phyloP scores from a whole-genome alignment of 768 basidiomycete genomes.

The Termitomyces sp. region DNA sequence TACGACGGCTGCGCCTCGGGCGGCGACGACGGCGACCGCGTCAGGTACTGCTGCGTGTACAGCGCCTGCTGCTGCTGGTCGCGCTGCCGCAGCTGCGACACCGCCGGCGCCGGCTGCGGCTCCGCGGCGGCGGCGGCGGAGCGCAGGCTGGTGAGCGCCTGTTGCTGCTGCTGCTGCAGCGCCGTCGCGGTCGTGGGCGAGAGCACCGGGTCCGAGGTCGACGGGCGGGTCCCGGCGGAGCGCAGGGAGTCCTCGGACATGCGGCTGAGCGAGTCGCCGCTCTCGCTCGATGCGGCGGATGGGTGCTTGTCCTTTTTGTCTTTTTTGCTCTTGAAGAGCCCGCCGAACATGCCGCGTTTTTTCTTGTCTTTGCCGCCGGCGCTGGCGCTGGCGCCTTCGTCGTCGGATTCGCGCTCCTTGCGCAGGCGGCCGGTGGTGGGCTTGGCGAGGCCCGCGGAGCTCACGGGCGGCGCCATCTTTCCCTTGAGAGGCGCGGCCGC shows the following conservation, averaged over 20 bases:
- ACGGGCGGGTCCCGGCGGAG: slow-evolving; percentile 37
- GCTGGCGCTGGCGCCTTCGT: slow-evolving; percentile 24
- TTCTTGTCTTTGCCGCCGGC: slow-evolving; percentile 20
- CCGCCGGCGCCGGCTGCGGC: slow-evolving; percentile 19
- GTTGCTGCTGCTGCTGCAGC: slow-evolving; percentile 54
- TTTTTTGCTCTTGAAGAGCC: slow-evolving; percentile 69
- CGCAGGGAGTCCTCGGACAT: slow-evolving; percentile 62
- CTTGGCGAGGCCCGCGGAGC: slow-evolving; percentile 30
- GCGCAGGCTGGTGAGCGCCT: slow-evolving; percentile 21
- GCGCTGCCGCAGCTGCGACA: slow-evolving; percentile 75
- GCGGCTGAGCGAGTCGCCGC: slow-evolving; percentile 34
- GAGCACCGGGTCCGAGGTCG: slow-evolving; percentile 28
- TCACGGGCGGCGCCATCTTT: slow-evolving; percentile 41
- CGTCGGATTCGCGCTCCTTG: slow-evolving; percentile 34
- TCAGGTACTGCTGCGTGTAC: slow-evolving; percentile 87
- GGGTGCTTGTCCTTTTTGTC: slow-evolving; percentile 63
- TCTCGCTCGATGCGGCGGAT: slow-evolving; percentile 46
- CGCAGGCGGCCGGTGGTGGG: slow-evolving; percentile 33
- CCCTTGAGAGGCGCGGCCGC: slow-evolving; percentile 41
- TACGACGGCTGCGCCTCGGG: slow-evolving; percentile 71
- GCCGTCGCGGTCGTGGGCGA: slow-evolving; percentile 51
- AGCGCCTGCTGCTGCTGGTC: slow-evolving; percentile 86
- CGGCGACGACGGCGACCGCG: slow-evolving; percentile 73
- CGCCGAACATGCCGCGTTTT: slow-evolving; percentile 66
- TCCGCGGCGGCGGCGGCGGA: slow-evolving; percentile 16